phyloP scores from a whole-genome alignment of 345 rosid genomes.

The Euphorbia peplus region DNA sequence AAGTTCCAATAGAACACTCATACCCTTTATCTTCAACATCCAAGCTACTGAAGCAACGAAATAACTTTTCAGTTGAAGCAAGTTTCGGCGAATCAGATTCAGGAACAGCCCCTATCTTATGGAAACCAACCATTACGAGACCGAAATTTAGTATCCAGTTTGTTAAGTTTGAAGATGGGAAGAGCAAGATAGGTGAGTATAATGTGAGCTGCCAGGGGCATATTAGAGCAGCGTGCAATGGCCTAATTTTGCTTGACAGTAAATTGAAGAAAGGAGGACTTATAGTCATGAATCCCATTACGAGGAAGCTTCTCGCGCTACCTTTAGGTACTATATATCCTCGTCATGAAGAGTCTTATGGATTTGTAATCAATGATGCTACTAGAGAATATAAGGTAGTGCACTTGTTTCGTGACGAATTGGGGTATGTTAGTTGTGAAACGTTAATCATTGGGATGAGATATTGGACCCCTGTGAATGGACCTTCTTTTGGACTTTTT shows the following conservation, averaged over 20 bases:
- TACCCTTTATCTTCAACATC: slow-evolving; percentile 1
- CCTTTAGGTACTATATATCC: slow-evolving; percentile 40
- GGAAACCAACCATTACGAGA: background rate
- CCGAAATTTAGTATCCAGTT: slow-evolving; percentile 23
- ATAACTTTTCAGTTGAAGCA: slow-evolving; percentile 34
- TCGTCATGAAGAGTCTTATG: slow-evolving; percentile 36
- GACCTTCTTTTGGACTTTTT: slow-evolving; percentile 37
- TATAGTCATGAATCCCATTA: slow-evolving; percentile 50
- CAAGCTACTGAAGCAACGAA: slow-evolving; percentile 13
- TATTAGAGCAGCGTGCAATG: slow-evolving; percentile 47
- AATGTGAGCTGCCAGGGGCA: slow-evolving; percentile 35
- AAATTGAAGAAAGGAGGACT: slow-evolving; percentile 42
- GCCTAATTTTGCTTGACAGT: slow-evolving; percentile 44
- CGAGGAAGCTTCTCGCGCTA: slow-evolving; percentile 39
- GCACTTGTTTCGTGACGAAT: slow-evolving; percentile 44
- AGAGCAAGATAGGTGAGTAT: slow-evolving; percentile 24
- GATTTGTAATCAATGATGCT: slow-evolving; percentile 27
- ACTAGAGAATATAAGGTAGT: slow-evolving; percentile 41
- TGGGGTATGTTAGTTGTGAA: slow-evolving; percentile 40
- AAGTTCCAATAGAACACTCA: background rate
- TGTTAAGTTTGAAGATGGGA: slow-evolving; percentile 35
- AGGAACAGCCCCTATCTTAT: slow-evolving; percentile 21
- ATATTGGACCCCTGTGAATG: slow-evolving; percentile 41
- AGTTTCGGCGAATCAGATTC: slow-evolving; percentile 13
- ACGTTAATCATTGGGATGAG: slow-evolving; percentile 23